phyloP scores from a whole-genome alignment of 768 basidiomycete genomes.

The Hygrophoropsis aurantiaca region DNA sequence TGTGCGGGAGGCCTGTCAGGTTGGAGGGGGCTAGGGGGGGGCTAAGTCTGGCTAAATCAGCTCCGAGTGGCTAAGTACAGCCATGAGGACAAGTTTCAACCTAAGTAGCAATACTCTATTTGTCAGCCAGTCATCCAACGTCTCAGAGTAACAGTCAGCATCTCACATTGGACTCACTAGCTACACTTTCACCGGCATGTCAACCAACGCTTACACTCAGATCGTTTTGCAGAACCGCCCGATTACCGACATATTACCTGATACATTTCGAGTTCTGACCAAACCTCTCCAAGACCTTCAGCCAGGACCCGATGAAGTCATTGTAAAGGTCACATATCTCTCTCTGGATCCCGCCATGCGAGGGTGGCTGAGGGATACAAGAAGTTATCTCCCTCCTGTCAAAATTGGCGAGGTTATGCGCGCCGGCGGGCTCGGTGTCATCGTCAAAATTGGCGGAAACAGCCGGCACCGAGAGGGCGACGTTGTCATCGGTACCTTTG shows the following conservation, averaged over 20 bases:
- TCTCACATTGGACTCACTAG: too few relatives aligned
- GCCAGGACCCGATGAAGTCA: constrained; percentile 51
- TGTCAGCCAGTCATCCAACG: too few relatives aligned
- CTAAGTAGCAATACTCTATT: too few relatives aligned
- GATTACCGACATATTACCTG: constrained; percentile 59
- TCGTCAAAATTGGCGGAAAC: constrained; percentile 57
- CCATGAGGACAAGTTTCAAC: too few relatives aligned
- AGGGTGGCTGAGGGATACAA: constrained; percentile 69
- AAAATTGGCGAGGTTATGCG: constrained; percentile 82
- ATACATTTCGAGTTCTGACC: constrained; percentile 69
- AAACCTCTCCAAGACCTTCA: constrained; percentile 51
- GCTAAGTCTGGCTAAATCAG: too few relatives aligned
- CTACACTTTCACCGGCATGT: too few relatives aligned
- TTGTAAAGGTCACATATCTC: constrained; percentile 79
- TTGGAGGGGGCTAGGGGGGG: too few relatives aligned
- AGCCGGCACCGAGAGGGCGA: constrained; percentile 65
- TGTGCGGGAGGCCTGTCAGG: too few relatives aligned
- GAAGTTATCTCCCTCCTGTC: constrained; percentile 73
- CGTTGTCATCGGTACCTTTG: constrained; percentile 58
- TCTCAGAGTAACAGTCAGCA: too few relatives aligned
- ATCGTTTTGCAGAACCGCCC: constrained; percentile 82
- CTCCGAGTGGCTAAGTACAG: too few relatives aligned
- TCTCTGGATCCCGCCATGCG: constrained; percentile 90
- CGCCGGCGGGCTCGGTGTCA: constrained; percentile 61
- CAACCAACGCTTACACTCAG: constrained; percentile 47